Conservation (phyloP, 2,329 filamentous ascomycete genomes). For the Cercospora janseana region DNA sequence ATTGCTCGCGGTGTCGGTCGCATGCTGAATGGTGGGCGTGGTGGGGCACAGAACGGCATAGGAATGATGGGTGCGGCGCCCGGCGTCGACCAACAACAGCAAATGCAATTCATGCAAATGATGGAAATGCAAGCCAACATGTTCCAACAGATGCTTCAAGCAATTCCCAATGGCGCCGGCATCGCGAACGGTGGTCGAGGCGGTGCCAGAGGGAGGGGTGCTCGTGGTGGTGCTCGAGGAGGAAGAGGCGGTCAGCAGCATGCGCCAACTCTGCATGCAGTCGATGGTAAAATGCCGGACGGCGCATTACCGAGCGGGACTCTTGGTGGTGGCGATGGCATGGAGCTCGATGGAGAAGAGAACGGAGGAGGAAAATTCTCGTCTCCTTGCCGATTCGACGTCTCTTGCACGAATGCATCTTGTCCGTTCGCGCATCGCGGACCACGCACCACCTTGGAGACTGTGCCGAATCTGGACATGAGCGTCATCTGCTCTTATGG, state of each 20-base stretch:
- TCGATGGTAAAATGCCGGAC: constrained; percentile 28
- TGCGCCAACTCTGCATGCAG: constrained; percentile 21
- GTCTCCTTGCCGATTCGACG: constrained; percentile 83
- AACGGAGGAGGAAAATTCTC: constrained; percentile 56
- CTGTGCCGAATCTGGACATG: constrained; percentile 75
- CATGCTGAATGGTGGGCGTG: constrained; percentile 35
- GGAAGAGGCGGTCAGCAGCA: constrained; percentile 18
- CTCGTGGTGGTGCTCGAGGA: constrained; percentile 16
- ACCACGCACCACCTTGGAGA: constrained; percentile 63
- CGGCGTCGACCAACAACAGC: constrained; percentile 62
- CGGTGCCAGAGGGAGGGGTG: constrained; percentile 19
- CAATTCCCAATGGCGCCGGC: constrained; percentile 21
- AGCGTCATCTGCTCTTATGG: constrained; percentile 79
- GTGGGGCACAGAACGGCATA: constrained; percentile 24
- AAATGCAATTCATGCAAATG: constrained; percentile 68
- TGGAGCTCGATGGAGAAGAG: constrained; percentile 62
- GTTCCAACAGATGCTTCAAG: constrained; percentile 66
- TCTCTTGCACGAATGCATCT: constrained; percentile 80
- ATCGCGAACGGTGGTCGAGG: constrained; percentile 48
- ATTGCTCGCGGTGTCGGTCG: constrained; percentile 49
- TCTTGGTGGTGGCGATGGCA: constrained; percentile 42
- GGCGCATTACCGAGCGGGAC: constrained; percentile 22
- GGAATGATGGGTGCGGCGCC: constrained; percentile 44
- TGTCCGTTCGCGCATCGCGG: constrained; percentile 95
- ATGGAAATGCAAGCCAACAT: constrained; percentile 70